Evolutionary conservation across 2,329 filamentous ascomycete genomes (phyloP).

Genomic region (Cladosporium sp.): DNA sequence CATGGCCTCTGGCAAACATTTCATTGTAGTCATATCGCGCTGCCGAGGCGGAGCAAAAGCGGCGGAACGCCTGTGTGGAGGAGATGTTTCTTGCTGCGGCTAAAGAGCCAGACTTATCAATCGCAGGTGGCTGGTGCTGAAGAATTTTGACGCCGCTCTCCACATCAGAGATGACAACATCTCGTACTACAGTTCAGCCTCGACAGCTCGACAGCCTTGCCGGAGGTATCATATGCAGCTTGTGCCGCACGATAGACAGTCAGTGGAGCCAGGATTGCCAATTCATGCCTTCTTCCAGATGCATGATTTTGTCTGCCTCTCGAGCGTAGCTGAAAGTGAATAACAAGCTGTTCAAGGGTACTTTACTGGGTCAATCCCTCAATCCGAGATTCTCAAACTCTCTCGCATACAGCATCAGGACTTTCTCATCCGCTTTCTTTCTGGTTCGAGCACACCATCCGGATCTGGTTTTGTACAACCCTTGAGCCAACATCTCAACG

Average conservation of each 20-base stretch:
- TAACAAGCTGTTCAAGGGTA: not conserved
- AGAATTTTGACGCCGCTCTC: constrained; percentile 1
- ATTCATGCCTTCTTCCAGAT: not conserved
- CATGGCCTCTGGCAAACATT: not conserved
- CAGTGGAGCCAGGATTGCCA: not conserved
- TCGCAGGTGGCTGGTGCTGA: constrained; percentile 5
- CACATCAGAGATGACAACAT: constrained; percentile 5
- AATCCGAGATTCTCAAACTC: not conserved
- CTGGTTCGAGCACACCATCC: not conserved
- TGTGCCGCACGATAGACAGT: not conserved
- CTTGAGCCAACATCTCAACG: not conserved
- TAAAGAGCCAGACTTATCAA: constrained; percentile 12
- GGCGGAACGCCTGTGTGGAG: not conserved
- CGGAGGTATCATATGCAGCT: not conserved
- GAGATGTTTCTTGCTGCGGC: constrained; percentile 1
- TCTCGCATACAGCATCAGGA: not conserved
- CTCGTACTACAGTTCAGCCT: not conserved
- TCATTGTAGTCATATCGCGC: not conserved
- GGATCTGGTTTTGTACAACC: not conserved
- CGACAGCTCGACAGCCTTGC: not conserved
- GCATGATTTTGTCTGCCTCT: not conserved
- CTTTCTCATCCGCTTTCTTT: not conserved
- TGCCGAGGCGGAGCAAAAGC: constrained; percentile 9
- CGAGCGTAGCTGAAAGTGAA: not conserved
- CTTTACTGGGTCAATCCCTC: not conserved